phyloP scores from a whole-genome alignment of 352 stramenopile genomes.

The Ophiocytium majus region DNA sequence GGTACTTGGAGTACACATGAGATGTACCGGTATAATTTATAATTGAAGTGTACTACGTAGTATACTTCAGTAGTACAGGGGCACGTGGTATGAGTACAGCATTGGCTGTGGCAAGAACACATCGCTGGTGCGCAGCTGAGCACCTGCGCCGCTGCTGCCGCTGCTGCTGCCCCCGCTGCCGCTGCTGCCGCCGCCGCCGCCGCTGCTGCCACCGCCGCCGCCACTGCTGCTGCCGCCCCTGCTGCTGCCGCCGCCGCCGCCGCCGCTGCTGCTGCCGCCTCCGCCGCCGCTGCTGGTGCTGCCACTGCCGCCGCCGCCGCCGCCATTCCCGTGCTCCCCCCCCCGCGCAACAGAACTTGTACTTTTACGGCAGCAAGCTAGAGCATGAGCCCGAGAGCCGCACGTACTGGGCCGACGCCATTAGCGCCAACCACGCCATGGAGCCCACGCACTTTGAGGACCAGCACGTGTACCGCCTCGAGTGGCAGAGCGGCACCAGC shows the following conservation, averaged over 20 bases:
- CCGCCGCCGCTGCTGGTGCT: too few relatives aligned
- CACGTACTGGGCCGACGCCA: conserved; percentile 84
- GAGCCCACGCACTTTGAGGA: conserved; percentile 80
- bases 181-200: not conserved
- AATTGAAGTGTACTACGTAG: not conserved
- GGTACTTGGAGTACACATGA: not conserved
- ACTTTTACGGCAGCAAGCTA: conserved; percentile 73
- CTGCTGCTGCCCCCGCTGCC: not conserved
- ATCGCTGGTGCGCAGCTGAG: too few relatives aligned
- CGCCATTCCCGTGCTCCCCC: too few relatives aligned
- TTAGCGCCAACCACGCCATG: conserved; percentile 87
- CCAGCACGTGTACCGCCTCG: conserved; percentile 88
- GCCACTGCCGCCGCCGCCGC: not conserved
- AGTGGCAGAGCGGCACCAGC: conserved; percentile 84
- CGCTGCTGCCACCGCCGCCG: not conserved
- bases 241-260: not conserved
- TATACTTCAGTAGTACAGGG: not conserved
- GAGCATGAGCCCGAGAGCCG: conserved; percentile 37
- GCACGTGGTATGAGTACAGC: not conserved
- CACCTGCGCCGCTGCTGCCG: too few relatives aligned
- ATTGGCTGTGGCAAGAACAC: not conserved
- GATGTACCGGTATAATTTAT: not conserved
- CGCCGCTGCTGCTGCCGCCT: not conserved
- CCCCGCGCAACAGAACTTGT: conserved; percentile 63
- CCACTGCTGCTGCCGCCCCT: not conserved